Evolutionary conservation across 2,329 filamentous ascomycete genomes (phyloP).

Genomic region (Ophiocordyceps robertsii): DNA sequence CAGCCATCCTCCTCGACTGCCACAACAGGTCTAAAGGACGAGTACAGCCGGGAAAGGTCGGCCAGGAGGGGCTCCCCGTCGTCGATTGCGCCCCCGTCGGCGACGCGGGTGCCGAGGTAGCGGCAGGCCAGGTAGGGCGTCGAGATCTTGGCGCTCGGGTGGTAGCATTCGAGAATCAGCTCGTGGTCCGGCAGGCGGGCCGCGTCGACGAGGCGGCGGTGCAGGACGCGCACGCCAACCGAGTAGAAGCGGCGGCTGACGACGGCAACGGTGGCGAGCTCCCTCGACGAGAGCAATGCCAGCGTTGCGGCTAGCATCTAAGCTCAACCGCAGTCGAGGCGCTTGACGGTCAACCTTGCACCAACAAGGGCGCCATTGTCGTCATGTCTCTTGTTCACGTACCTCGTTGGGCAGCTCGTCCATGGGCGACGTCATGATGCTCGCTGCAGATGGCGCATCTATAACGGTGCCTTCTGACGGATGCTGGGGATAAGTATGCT

Average conservation of each 20-base stretch:
- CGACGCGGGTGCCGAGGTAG: conserved; percentile 42
- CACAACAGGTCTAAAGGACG: conserved; percentile 53
- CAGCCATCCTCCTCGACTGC: conserved; percentile 32
- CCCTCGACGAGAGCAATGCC: conserved; percentile 29
- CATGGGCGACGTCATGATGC: background rate
- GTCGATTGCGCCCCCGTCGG: conserved; percentile 4
- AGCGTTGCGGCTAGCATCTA: conserved; percentile 19
- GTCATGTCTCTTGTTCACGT: background rate
- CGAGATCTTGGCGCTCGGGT: conserved; percentile 53
- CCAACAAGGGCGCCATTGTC: no score
- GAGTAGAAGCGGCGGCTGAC: conserved; percentile 51
- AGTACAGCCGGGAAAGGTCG: conserved; percentile 47
- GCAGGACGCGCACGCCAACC: conserved; percentile 48
- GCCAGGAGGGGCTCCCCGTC: conserved; percentile 10
- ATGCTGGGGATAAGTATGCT: no score
- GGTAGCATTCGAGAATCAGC: conserved; percentile 67
- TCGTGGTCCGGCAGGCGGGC: conserved; percentile 28
- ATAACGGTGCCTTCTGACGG: no score
- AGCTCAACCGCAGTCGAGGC: background rate
- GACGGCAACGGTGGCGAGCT: conserved; percentile 42
- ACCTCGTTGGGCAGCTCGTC: conserved; percentile 3
- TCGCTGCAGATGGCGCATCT: no score
- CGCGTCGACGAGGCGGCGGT: conserved; percentile 41
- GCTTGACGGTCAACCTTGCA: background rate
- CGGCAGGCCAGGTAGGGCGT: conserved; percentile 56